Evolutionary conservation across 805 yeast genomes (phyloP).

Genomic region (Maudiozyma saulgeensis): DNA sequence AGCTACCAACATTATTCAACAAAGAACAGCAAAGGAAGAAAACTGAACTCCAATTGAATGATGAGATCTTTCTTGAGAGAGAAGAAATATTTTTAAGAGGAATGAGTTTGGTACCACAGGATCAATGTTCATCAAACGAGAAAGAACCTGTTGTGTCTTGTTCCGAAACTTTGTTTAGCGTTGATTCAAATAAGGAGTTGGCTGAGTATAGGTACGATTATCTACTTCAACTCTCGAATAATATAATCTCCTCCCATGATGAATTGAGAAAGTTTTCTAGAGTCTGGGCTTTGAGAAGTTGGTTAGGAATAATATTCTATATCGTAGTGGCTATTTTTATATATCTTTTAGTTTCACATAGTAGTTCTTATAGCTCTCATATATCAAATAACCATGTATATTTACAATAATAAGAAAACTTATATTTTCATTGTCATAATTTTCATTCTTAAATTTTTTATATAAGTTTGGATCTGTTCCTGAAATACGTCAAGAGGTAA

Average conservation of each 20-base stretch:
- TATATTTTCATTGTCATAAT: too few species aligned
- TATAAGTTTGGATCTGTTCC: background rate
- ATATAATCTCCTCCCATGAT: conserved; percentile 14
- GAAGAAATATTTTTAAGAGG: background rate
- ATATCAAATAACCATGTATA: too few species aligned
- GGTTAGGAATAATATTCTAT: conserved; percentile 3
- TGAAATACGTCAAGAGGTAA: background rate
- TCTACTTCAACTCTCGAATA: conserved; percentile 8
- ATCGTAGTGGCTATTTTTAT: background rate
- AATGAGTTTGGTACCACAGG: background rate
- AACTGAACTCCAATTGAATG: background rate
- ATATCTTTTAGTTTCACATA: background rate
- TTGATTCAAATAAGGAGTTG: background rate
- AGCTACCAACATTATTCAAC: conserved; percentile 24
- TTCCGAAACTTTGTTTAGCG: background rate
- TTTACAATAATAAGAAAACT: too few species aligned
- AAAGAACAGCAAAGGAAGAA: conserved; percentile 6
- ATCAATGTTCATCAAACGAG: background rate
- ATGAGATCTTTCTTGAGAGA: background rate
- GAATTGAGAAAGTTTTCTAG: conserved; percentile 6
- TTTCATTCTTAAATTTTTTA: too few species aligned
- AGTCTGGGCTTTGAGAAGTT: conserved; percentile 12
- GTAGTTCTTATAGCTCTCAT: background rate
- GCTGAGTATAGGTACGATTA: conserved; percentile 3
- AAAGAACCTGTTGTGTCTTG: background rate